These are phyloP conservation scores for Claviceps capensis DNA, from an alignment of 2,329 filamentous ascomycete genomes.

Conservation along the genomic window DNA sequence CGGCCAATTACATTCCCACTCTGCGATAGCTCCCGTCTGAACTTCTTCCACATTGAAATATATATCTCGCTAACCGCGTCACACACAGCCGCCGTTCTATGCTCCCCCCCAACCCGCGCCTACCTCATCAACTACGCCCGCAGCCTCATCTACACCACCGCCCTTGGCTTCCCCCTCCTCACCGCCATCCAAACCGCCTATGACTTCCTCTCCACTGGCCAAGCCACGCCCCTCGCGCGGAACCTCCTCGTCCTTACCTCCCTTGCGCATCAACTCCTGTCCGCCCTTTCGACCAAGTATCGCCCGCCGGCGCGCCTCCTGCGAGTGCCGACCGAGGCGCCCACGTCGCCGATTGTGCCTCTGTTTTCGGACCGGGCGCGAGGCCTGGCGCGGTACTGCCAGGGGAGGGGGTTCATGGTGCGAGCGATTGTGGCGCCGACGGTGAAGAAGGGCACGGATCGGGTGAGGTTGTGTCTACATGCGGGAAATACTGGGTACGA, in stretches of 20 bases:
- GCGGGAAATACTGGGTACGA: constrained; percentile 47
- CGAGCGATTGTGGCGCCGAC: constrained; percentile 56
- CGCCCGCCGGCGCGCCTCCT: constrained; percentile 16
- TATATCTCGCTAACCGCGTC: background rate
- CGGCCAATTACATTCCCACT: too few species aligned
- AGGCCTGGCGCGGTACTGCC: constrained; percentile 44
- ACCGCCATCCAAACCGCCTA: constrained; percentile 45
- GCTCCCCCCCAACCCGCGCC: constrained; percentile 40
- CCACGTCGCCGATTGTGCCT: constrained; percentile 50
- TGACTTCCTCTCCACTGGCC: constrained; percentile 36
- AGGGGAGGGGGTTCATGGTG: constrained; percentile 43
- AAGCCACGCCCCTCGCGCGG: constrained; percentile 23
- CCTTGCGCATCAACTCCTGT: constrained; percentile 32
- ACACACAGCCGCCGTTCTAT: constrained; percentile 39
- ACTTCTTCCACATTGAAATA: too few species aligned
- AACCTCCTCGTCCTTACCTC: constrained; percentile 20
- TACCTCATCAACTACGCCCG: constrained; percentile 66
- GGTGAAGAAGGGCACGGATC: constrained; percentile 47
- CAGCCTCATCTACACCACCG: constrained; percentile 63
- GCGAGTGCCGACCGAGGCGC: constrained; percentile 19
- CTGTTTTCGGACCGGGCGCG: constrained; percentile 45
- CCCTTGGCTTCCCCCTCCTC: constrained; percentile 47
- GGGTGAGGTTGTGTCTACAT: constrained; percentile 55
- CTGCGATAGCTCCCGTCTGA: too few species aligned
- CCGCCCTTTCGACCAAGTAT: constrained; percentile 16